Conservation (phyloP, 768 basidiomycete species). For the Mycena rosella region DNA sequence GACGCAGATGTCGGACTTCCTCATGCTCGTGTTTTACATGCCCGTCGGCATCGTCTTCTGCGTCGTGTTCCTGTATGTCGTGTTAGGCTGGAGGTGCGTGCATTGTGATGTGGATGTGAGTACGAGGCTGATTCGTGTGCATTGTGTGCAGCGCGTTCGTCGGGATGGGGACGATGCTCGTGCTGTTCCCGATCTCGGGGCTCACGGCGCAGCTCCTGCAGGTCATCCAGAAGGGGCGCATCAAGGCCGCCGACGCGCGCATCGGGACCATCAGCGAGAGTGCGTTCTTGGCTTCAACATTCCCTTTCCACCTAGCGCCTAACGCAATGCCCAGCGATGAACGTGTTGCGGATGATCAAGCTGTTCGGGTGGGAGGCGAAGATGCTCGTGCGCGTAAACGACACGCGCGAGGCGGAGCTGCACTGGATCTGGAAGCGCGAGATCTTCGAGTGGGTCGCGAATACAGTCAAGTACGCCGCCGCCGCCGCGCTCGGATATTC, state of each 20-base stretch:
- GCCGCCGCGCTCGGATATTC: too few species aligned
- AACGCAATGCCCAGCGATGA: slow-evolving; percentile 44
- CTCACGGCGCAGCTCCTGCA: slow-evolving; percentile 56
- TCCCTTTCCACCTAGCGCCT: background rate
- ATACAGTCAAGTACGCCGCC: slow-evolving; percentile 56
- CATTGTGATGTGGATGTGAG: too few species aligned
- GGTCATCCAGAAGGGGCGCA: too few species aligned
- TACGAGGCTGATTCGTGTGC: background rate
- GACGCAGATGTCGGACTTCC: slow-evolving; percentile 32
- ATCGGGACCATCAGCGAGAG: slow-evolving; percentile 61
- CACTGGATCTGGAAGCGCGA: too few species aligned
- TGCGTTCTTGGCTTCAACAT: slow-evolving; percentile 41
- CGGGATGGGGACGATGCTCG: slow-evolving; percentile 57
- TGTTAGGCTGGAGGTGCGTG: slow-evolving; percentile 48
- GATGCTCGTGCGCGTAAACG: slow-evolving; percentile 64
- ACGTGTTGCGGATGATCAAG: too few species aligned
- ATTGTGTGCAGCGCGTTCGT: slow-evolving; percentile 54
- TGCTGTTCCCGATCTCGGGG: slow-evolving; percentile 58
- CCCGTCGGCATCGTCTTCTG: slow-evolving; percentile 40
- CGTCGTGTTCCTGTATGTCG: slow-evolving; percentile 45
- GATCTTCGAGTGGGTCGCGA: too few species aligned
- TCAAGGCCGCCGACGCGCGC: slow-evolving; percentile 51
- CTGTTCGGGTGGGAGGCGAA: slow-evolving; percentile 77
- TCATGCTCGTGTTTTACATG: slow-evolving; percentile 37
- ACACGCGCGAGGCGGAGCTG: slow-evolving; percentile 75